Evolutionary conservation across 352 stramenopile genomes (phyloP).

Genomic region (Elongisporangium anandrum): DNA sequence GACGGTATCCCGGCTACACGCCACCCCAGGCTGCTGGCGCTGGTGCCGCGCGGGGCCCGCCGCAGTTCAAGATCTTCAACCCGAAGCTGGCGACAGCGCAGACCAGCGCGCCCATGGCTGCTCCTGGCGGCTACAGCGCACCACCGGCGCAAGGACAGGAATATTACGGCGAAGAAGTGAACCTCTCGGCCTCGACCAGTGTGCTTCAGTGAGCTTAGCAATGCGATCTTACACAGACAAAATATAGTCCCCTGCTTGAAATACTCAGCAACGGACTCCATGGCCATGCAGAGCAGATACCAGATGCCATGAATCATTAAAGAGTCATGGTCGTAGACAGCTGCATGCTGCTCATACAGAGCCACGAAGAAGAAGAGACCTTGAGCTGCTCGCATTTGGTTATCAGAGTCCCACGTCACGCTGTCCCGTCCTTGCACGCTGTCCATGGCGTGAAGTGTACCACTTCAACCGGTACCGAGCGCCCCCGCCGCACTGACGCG

Average conservation of each 20-base stretch:
- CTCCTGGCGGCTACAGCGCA: constrained; percentile 23
- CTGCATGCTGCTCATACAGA: background rate
- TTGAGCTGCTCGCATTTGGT: too few relatives aligned
- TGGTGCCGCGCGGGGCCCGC: constrained; percentile 23
- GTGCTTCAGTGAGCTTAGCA: constrained; percentile 52
- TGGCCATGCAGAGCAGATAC: background rate
- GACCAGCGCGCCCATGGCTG: constrained; percentile 1
- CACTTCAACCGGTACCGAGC: background rate
- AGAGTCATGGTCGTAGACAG: background rate
- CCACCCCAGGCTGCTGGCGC: constrained; percentile 4
- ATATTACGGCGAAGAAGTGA: constrained; percentile 47
- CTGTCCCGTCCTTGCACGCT: too few relatives aligned
- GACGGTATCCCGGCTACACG: constrained; percentile 20
- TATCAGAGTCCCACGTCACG: background rate
- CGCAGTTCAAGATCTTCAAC: constrained; percentile 89
- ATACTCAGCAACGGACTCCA: background rate
- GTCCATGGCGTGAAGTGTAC: too few relatives aligned
- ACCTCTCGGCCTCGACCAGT: constrained; percentile 64
- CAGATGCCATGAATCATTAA: background rate
- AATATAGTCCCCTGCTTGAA: background rate
- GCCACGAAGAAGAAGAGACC: background rate
- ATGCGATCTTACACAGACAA: too few relatives aligned
- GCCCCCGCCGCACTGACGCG: background rate
- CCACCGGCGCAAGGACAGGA: constrained; percentile 18
- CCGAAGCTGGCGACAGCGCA: constrained; percentile 50